Evolutionary conservation across 805 yeast genomes (phyloP).

Genomic region (Lipomyces sp.): DNA sequence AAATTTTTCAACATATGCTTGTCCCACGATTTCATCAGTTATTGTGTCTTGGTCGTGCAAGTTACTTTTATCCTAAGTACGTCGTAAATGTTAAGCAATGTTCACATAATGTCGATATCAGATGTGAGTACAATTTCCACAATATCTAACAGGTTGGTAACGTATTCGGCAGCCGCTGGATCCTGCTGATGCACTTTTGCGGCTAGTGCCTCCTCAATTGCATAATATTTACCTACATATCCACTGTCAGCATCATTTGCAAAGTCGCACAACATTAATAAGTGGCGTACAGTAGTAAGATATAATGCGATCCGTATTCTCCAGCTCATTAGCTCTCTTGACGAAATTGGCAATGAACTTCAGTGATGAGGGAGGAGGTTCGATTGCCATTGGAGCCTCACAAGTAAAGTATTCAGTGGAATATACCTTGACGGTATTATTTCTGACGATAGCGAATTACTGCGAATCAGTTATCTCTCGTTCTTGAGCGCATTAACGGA

Average conservation of each 20-base stretch:
- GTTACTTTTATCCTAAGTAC: constrained; percentile 25
- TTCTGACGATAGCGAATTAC: not conserved
- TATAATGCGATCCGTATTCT: constrained; percentile 63
- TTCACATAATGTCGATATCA: not conserved
- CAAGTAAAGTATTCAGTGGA: not conserved
- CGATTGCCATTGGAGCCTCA: constrained; percentile 1
- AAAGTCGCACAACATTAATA: not conserved
- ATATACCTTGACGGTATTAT: not conserved
- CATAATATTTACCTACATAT: constrained; percentile 53
- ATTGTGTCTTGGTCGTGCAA: constrained; percentile 54
- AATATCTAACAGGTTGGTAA: constrained; percentile 66
- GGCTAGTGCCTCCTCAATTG: constrained; percentile 71
- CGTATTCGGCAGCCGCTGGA: constrained; percentile 61
- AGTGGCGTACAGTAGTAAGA: constrained; percentile 66
- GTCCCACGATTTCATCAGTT: constrained; percentile 62
- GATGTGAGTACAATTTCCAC: constrained; percentile 57
- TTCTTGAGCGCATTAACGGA: no score
- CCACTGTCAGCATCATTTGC: constrained; percentile 11
- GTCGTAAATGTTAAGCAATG: not conserved
- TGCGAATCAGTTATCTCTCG: not conserved
- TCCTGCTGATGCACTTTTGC: constrained; percentile 62
- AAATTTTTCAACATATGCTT: constrained; percentile 61
- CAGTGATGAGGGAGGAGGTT: constrained; percentile 31
- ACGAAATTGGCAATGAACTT: constrained; percentile 53
- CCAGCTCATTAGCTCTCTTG: constrained; percentile 63